These are phyloP conservation scores for Eimeria nieschulzi DNA, from an alignment of 169 alveolate species.

Conservation along the genomic window DNA sequence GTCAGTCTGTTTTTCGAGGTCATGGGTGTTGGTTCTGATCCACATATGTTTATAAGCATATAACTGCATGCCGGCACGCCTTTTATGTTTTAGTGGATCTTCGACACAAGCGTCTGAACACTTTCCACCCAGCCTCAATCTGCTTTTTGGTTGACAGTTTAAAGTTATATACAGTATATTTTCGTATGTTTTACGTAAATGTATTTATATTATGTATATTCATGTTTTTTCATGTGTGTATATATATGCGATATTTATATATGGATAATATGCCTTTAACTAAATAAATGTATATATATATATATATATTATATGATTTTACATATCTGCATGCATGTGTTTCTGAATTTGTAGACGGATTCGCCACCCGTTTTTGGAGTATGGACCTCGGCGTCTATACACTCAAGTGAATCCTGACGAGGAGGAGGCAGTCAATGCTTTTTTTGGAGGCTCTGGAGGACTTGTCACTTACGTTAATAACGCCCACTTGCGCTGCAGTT, in stretches of 20 bases:
- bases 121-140: no score
- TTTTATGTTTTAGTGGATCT: no score
- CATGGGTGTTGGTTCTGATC: no score
- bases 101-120: no score
- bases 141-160: no score
- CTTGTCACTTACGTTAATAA: neutral
- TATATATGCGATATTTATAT: neutral
- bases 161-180: neutral
- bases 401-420: neutral
- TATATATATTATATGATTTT: neutral
- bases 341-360: neutral
- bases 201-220: neutral
- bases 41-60: no score
- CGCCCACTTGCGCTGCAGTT: neutral
- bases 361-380: slow-evolving; percentile 3
- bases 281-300: neutral
- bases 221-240: neutral
- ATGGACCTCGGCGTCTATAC: slow-evolving; percentile 1
- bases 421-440: neutral
- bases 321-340: neutral
- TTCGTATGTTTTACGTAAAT: neutral
- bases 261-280: neutral
- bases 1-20: neutral
- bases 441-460: neutral
- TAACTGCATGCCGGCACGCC: no score